phyloP scores from a whole-genome alignment of 2,329 filamentous ascomycete species.

The Phaeosphaeria sp. region DNA sequence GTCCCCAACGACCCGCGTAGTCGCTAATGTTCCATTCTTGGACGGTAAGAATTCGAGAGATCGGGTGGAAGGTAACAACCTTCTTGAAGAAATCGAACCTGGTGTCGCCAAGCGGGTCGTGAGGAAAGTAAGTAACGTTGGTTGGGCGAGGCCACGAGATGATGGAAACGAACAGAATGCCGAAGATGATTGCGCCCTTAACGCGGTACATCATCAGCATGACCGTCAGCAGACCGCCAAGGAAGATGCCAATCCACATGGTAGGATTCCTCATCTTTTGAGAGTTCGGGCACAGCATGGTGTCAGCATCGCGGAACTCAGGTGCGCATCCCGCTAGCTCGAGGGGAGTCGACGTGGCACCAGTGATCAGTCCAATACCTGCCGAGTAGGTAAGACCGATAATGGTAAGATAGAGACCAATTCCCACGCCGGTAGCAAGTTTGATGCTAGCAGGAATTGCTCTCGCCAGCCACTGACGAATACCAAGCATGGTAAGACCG shows the following conservation, averaged over 20 bases:
- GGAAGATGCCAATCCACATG: conserved; percentile 90
- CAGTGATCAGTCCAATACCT: conserved; percentile 80
- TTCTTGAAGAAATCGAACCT: conserved; percentile 87
- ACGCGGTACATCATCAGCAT: conserved; percentile 85
- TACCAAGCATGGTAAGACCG: conserved; percentile 62
- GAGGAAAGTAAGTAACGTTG: conserved; percentile 80
- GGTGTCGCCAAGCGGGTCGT: conserved; percentile 71
- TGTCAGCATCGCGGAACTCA: conserved; percentile 49
- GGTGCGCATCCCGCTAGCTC: conserved; percentile 76
- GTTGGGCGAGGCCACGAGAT: conserved; percentile 87
- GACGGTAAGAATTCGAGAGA: conserved; percentile 71
- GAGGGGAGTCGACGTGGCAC: conserved; percentile 71
- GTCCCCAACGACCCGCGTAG: conserved; percentile 77
- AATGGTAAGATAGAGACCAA: conserved; percentile 80
- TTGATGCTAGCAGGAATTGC: conserved; percentile 86
- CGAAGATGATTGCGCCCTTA: conserved; percentile 84
- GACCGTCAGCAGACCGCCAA: conserved; percentile 79
- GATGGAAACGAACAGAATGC: conserved; percentile 83
- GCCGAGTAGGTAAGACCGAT: conserved; percentile 81
- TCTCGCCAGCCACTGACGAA: conserved; percentile 38
- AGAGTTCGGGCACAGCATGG: conserved; percentile 65
- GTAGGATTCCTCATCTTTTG: conserved; percentile 83
- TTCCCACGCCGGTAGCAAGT: conserved; percentile 83
- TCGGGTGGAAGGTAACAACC: conserved; percentile 84
- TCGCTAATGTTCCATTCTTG: conserved; percentile 75